phyloP scores from a whole-genome alignment of 2,329 filamentous ascomycete genomes.

The Teratosphaeria pseudoeucalypti region DNA sequence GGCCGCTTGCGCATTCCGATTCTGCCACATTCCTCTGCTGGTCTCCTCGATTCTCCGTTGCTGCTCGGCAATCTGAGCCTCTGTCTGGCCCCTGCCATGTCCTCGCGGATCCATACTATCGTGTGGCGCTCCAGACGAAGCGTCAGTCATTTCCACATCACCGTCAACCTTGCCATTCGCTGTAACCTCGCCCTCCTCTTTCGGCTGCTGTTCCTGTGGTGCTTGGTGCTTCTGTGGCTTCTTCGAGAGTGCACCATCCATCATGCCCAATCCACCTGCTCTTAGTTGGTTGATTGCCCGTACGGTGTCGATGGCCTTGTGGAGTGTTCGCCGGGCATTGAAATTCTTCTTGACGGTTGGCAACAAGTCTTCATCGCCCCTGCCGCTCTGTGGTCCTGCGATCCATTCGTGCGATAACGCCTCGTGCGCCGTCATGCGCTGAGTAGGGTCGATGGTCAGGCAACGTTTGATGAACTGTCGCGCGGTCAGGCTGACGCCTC shows the following conservation, averaged over 20 bases:
- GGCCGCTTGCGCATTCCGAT: constrained; percentile 7
- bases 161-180: constrained; percentile 5
- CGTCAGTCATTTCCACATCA: constrained; percentile 34
- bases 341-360: constrained; percentile 62
- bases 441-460: constrained; percentile 76
- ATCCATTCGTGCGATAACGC: constrained; percentile 57
- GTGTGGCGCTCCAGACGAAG: constrained; percentile 8
- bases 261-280: constrained; percentile 49
- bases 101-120: constrained; percentile 44
- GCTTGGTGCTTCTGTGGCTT: constrained; percentile 34
- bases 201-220: constrained; percentile 9
- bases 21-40: constrained; percentile 41
- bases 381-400: constrained; percentile 39
- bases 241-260: constrained; percentile 49
- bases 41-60: constrained; percentile 50
- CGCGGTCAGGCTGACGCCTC: constrained; percentile 70
- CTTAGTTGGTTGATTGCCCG: constrained; percentile 58
- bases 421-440: constrained; percentile 84
- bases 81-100: constrained; percentile 51
- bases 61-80: constrained; percentile 51
- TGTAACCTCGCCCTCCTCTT: constrained; percentile 15
- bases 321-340: constrained; percentile 54
- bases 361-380: constrained; percentile 44
- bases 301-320: constrained; percentile 59
- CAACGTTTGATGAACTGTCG: constrained; percentile 90